Evolutionary conservation across 306 rosid genomes (phyloP).

Genomic region (Glycine latifolia): DNA sequence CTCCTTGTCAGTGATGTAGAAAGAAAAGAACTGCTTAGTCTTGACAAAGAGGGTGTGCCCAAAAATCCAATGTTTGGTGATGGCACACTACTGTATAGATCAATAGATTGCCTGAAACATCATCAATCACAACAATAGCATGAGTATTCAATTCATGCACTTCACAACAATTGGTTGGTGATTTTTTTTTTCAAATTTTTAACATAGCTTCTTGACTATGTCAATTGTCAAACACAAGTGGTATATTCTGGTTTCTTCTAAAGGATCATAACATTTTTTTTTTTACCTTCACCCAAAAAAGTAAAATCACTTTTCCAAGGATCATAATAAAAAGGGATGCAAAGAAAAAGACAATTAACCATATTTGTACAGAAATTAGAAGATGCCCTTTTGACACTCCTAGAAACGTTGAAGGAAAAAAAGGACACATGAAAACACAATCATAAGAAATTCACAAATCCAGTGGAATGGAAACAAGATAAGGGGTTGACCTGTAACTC

Average conservation of each 20-base stretch:
- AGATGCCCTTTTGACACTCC: conserved; percentile 29
- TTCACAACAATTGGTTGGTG: background rate
- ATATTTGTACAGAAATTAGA: background rate
- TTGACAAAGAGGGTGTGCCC: conserved; percentile 78
- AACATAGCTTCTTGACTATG: conserved; percentile 23
- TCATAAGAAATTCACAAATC: conserved; percentile 29
- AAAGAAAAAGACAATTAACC: conserved; percentile 22
- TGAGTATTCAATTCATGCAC: conserved; percentile 34
- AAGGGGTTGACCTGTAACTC: conserved; percentile 77
- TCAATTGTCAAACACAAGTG: background rate
- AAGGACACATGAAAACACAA: background rate
- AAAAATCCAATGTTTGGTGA: conserved; percentile 90
- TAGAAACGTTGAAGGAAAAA: background rate
- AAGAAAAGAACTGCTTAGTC: conserved; percentile 90
- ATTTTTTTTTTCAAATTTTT: background rate
- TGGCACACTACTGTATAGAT: conserved; percentile 88
- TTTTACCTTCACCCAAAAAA: conserved; percentile 14
- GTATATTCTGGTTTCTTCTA: conserved; percentile 10
- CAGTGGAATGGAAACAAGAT: background rate
- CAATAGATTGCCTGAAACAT: conserved; percentile 91
- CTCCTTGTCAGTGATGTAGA: conserved; percentile 92
- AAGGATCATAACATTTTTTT: too few species aligned
- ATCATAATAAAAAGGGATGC: background rate
- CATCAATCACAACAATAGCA: conserved; percentile 25
- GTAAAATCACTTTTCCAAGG: conserved; percentile 37